Evolutionary conservation across 129 eudicot species (phyloP).

Genomic region (Kitagawia praeruptora): DNA sequence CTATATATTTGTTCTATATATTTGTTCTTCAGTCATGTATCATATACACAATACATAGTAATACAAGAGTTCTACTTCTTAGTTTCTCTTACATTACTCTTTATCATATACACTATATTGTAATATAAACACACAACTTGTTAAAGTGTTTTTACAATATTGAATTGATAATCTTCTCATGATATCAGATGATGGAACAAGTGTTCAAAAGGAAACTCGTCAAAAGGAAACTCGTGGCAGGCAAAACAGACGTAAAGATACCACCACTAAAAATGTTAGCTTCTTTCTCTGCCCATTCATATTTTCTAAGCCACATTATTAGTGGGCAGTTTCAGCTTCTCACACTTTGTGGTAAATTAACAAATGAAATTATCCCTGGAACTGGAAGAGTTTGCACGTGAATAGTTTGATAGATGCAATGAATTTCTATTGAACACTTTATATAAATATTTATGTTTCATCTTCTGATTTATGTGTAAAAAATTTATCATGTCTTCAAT

Average conservation of each 20-base stretch:
- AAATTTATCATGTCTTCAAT: background rate
- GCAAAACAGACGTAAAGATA: slow-evolving; percentile 29
- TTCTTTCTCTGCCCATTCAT: slow-evolving; percentile 11
- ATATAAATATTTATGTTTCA: background rate
- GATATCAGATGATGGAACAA: slow-evolving; percentile 54
- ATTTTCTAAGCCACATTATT: background rate
- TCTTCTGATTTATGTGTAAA: background rate
- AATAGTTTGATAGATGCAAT: too few relatives aligned
- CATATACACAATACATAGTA: too few relatives aligned
- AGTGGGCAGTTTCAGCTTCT: background rate
- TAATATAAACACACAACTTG: too few relatives aligned
- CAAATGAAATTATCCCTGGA: too few relatives aligned
- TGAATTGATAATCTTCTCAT: slow-evolving; percentile 8
- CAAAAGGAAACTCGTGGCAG: slow-evolving; percentile 44
- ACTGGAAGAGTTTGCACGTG: too few relatives aligned
- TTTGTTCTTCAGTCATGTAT: too few relatives aligned
- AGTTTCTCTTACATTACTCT: too few relatives aligned
- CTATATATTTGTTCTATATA: too few relatives aligned
- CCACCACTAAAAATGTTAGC: slow-evolving; percentile 37
- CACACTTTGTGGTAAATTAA: background rate
- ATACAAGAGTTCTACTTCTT: too few relatives aligned
- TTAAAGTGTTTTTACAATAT: too few relatives aligned
- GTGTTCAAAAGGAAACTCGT: slow-evolving; percentile 35
- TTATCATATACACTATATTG: too few relatives aligned
- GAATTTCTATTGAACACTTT: too few relatives aligned